Conservation (phyloP, 202 grass and related monocot genomes). For the Panicum hallii region DNA sequence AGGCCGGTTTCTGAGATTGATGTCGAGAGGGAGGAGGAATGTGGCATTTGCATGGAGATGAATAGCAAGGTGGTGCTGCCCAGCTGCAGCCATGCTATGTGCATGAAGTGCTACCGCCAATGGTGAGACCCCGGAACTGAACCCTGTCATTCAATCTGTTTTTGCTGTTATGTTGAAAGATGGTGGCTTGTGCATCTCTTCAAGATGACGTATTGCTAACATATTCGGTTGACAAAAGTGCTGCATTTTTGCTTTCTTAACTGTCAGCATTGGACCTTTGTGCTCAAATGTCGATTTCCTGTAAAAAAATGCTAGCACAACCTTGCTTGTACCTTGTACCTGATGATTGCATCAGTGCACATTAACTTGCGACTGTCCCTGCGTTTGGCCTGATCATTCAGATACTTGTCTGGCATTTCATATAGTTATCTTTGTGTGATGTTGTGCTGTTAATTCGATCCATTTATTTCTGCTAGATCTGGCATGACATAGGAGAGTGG, state of each 20-base stretch:
- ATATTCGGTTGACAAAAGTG: background rate
- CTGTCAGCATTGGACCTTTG: background rate
- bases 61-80: slow-evolving; percentile 88
- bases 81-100: slow-evolving; percentile 88
- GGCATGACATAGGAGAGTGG: background rate
- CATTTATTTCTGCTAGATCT: background rate
- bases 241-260: slow-evolving; percentile 4
- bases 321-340: slow-evolving; percentile 8
- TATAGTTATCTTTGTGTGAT: background rate
- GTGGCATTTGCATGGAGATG: slow-evolving; percentile 95
- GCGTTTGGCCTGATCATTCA: slow-evolving; percentile 8
- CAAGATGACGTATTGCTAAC: background rate
- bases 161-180: background rate
- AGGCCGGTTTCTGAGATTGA: slow-evolving; percentile 69
- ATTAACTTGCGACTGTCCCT: background rate
- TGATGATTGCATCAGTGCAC: background rate
- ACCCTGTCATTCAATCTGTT: background rate
- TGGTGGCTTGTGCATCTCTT: background rate
- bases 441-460: background rate
- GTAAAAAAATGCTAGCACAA: background rate
- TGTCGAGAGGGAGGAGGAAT: slow-evolving; percentile 85
- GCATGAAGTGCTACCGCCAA: slow-evolving; percentile 83
- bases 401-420: background rate
- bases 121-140: slow-evolving; percentile 53
- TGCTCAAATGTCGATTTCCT: background rate